Conservation (phyloP, 2,329 filamentous ascomycete genomes). For the Macrophomina phaseolina region DNA sequence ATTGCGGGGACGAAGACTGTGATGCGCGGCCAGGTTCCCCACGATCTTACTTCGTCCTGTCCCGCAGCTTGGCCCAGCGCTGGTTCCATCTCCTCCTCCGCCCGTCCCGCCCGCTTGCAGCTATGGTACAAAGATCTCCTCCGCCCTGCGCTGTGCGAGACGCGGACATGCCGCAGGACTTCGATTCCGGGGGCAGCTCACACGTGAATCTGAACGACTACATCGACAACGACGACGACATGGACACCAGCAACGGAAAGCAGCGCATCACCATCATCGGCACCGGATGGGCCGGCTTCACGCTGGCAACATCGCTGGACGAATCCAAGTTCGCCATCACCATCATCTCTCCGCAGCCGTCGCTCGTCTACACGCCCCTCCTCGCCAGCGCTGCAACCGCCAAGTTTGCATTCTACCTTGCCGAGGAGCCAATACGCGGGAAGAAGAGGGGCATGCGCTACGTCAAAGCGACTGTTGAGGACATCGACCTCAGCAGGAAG, state of each 20-base stretch:
- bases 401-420: slow-evolving; percentile 53
- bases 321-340: slow-evolving; percentile 47
- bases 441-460: slow-evolving; percentile 40
- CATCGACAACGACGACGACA: slow-evolving; percentile 2
- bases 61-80: background rate
- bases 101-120: background rate
- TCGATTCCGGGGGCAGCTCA: background rate
- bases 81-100: background rate
- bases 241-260: background rate
- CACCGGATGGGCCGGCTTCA: slow-evolving; percentile 50
- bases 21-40: slow-evolving; percentile 20
- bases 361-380: slow-evolving; percentile 53
- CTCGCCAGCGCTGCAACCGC: slow-evolving; percentile 50
- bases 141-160: background rate
- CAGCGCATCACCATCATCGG: slow-evolving; percentile 43
- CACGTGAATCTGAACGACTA: slow-evolving; percentile 3
- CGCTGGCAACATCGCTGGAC: slow-evolving; percentile 44
- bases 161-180: background rate
- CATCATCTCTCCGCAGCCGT: slow-evolving; percentile 50
- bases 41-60: slow-evolving; percentile 9
- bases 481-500: slow-evolving; percentile 46
- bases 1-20: slow-evolving; percentile 3
- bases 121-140: slow-evolving; percentile 1
- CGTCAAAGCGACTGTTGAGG: slow-evolving; percentile 49
- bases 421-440: slow-evolving; percentile 52